Evolutionary conservation across 1,139 yeast species (phyloP), one percentile per base, ranked within the genome.

Genomic region (Pichia sp.): DNA sequence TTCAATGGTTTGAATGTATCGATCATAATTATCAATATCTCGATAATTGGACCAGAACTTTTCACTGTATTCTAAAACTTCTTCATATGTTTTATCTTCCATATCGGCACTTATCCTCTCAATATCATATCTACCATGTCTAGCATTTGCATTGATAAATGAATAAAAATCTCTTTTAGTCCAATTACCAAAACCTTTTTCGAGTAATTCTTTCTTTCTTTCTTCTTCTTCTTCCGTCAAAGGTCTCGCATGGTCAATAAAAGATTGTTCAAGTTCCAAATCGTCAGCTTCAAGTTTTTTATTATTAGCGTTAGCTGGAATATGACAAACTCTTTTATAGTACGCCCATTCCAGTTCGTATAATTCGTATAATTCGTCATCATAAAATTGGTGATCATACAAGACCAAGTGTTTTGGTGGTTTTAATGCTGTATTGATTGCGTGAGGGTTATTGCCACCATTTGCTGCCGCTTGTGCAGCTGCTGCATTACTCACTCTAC

Each of bases 331-430:
- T 50, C 79, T 77, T 55, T 71, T 73, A 57, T 71, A 80, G 55
- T 72, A 74, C 46, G 72, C 73, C 62, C 77, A 78, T 55, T 84
- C 92, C 59, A 79, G 70, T 51, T 83, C 92, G 52, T 79, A 70
- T 38, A 84, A 59, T 49, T 78, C 82, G 54, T 74, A 68, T 41
- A 84, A 64, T 60, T 78, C 75, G 3, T 78, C 69, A 2, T 85
- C 81, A 56, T 71, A 80, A 55, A 84, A 79, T 60, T 84, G 95
- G 60, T 84, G 92, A 56, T 83, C 88, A 55, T 77, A 80, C 42
- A 83, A 67, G 44, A 74, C 79, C 45, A 82, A 70, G 56, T 80
- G 85, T 51, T 79, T 79, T 34, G 90, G 90, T 49, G 82, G 79
- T 54, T 69, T 73, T 23, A 83, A 82, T 0, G 79, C 79, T 5